Base-by-base conservation (phyloP, 768 basidiomycete genomes). In the Tylopilus cervinicoccineus region DNA sequence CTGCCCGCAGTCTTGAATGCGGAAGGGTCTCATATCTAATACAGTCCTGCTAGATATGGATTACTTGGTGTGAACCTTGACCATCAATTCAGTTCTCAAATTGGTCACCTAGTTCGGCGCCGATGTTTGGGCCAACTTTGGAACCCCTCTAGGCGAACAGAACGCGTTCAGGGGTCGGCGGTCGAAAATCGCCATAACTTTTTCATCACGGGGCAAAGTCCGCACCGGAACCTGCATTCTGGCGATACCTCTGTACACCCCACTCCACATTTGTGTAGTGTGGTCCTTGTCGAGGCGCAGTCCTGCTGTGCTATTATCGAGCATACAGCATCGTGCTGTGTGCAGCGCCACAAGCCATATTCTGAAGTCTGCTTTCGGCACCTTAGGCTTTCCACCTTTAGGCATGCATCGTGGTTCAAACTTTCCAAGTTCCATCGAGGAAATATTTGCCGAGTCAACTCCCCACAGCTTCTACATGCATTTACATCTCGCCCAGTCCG, bases 241-340 rank as follows among this genome's bases (percentile, higher is more conserved):
- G 47, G 55, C 55, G 58, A 53, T 38, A 39, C n/a, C 27, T 33
- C 28, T 34, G 11, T 22, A 31, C 41, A 5, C 36, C 24, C 29
- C 31, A 17, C 17, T 29, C 19, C 36, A 37, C 28, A 28, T 43
- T 29, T 38, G 33, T 45, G 19, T 29, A 6, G 31, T 33, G 14
- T 27, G 29, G 19, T 14, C 9, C n/a, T 27, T 38, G 27, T n/a
- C 26, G 33, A 45, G 48, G 46, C 49, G 29, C 58, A 43, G 58
- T 43, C 23, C 26, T 55, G 43, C 53, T 60, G 52, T 60, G 52
- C 46, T 14, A 10, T 43, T 29, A 2, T 29, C 27, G 14, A 7
- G 16, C 16, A 19, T 43, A 46, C 47, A 47, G 54, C 48, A 50
- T 14, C 6, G 13, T 48, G 53, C 60, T 43, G 50, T 59, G 54